Percentiles rank a stretch among this genome's conserved stretches.
Conservation (phyloP, 2,329 filamentous ascomycete species). For the Chaetomiaceae sp. region DNA sequence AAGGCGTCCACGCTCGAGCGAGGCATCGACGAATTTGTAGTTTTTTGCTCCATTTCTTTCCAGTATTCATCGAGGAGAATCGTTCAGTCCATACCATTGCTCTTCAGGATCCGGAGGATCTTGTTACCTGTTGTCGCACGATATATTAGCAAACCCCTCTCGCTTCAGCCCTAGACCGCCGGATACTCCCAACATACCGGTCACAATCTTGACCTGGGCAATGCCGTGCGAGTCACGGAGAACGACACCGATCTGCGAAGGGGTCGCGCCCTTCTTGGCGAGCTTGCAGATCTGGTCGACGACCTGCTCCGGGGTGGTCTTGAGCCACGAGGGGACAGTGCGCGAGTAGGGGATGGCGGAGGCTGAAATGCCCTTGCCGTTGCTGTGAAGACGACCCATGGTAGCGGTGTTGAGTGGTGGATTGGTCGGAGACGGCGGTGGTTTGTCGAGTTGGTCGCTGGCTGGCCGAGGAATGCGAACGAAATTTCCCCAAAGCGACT, state of each 20-base stretch:
- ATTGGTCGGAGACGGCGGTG: slow-evolving; percentile 31
- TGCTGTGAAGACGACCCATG: slow-evolving; percentile 98
- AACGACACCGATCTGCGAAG: slow-evolving; percentile 98
- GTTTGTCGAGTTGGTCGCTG: slow-evolving; percentile 21
- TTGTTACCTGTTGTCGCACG: slow-evolving; percentile 74
- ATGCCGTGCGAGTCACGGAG: slow-evolving; percentile 98
- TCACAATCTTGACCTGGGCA: slow-evolving; percentile 96
- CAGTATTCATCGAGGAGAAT: slow-evolving; percentile 21
- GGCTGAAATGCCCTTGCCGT: slow-evolving; percentile 98
- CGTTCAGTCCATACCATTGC: slow-evolving; percentile 73
- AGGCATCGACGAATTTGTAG: slow-evolving; percentile 8
- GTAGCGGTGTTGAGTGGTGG: slow-evolving; percentile 44
- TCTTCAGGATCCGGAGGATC: slow-evolving; percentile 98
- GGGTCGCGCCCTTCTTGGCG: slow-evolving; percentile 97
- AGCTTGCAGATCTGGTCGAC: slow-evolving; percentile 99
- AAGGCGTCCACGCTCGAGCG: not conserved
- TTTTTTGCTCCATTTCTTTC: slow-evolving; percentile 23
- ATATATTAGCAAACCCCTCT: slow-evolving; percentile 36
- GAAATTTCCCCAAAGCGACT: slow-evolving; percentile 15
- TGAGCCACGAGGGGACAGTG: slow-evolving; percentile 88
- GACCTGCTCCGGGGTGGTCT: slow-evolving; percentile 97
- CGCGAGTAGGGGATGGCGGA: slow-evolving; percentile 97
- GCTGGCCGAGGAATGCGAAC: slow-evolving; percentile 15
- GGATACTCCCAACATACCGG: slow-evolving; percentile 59
- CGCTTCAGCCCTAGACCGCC: not conserved